Evolutionary conservation across 352 stramenopile genomes (phyloP), one percentile per base, ranked within the genome.

Genomic region (Phytophthora meadii): DNA sequence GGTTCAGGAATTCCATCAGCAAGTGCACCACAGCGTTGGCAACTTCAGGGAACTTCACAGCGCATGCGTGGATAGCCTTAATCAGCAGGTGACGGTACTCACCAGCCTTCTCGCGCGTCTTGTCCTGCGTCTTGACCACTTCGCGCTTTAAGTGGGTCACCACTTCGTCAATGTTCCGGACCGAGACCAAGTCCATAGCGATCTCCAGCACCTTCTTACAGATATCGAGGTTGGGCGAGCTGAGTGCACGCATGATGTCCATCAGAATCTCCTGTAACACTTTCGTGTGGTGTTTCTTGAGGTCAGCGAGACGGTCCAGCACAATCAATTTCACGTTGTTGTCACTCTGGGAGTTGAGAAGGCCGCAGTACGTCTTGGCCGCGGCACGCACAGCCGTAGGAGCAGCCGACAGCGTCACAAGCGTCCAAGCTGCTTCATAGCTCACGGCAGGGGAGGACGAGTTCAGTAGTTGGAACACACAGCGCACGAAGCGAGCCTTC

Each of bases 301-400:
- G 84, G 46, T 97, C 93, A 19, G 93, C 93, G 11, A 99, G 84
- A 4, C 97, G 92, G 68, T 99, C 97, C 17, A 99, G 84, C 39
- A 99, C 96, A 78, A 99, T 99, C 12, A 99, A 88, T 82, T 99
- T 99, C 49, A 99, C 97, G 69, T 99, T 99, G 81, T 99, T 99
- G 80, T 99, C 98, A 75, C 97, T 99, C 76, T 99, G 96, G 32
- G 87, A 95, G 76, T 98, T 99, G 14, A 99, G 84, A 34, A 99
- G 83, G 2, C 89, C 94, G 25, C 97, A 97, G 81, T 99, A 99
- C 5, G 98, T 99, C 65, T 98, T 93, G 11, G 97, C 96, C 2
- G 97, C 97, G 1, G 98, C 97, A 15, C 98, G 95, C 17, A 99
- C 94, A 12, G 98, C 98, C 11, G 98, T 99, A 2, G 98, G 98